Percentiles rank a stretch among this genome's conserved stretches.
These are phyloP conservation scores for Cladosporium sp. DNA, from an alignment of 2,329 filamentous ascomycete species.

Conservation along the genomic window DNA sequence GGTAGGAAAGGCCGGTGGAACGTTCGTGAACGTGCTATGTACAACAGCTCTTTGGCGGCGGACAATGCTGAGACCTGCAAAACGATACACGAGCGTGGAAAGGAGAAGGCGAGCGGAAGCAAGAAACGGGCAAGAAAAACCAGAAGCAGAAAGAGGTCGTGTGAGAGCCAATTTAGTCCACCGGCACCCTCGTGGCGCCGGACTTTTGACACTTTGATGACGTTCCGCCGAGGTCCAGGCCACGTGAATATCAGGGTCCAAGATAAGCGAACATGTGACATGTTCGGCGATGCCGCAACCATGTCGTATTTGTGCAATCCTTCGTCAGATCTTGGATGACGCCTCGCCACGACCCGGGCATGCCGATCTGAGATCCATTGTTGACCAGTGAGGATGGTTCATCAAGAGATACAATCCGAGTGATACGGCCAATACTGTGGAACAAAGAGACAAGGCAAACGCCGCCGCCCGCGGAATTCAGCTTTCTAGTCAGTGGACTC, in stretches of 20 bases:
- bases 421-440: too few species aligned
- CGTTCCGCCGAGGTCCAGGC: background rate
- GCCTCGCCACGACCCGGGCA: background rate
- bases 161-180: background rate
- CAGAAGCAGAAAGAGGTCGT: slow-evolving; percentile 16
- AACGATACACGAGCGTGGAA: background rate
- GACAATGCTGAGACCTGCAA: slow-evolving; percentile 13
- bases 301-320: background rate
- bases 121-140: background rate
- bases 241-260: background rate
- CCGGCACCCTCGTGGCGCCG: background rate
- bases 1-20: background rate
- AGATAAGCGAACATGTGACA: background rate
- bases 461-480: too few species aligned
- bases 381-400: background rate
- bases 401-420: background rate
- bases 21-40: background rate
- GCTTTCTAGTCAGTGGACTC: too few species aligned
- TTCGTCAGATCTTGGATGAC: background rate
- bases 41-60: background rate
- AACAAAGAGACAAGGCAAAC: too few species aligned
- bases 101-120: background rate
- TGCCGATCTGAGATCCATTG: background rate
- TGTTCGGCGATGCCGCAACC: background rate
- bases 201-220: background rate